Evolutionary conservation across 345 rosid species (phyloP), one percentile per base, ranked within the genome.

Genomic region (Eucalyptus curtisii): DNA sequence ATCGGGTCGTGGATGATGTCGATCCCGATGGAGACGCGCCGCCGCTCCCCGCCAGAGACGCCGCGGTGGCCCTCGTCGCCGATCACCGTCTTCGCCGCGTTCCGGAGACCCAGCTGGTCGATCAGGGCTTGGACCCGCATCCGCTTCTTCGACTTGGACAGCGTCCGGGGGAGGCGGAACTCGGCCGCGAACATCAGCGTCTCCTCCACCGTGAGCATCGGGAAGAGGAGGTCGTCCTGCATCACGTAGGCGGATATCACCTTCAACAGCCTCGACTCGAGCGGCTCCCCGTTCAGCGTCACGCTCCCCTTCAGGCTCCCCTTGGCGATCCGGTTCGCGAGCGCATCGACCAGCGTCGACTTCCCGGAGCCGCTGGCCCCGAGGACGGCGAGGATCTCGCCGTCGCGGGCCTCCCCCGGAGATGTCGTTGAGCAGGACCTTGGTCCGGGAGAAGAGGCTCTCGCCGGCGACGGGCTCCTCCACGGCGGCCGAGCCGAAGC

Each of bases 11-110:
- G 99, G 61, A 96, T 95, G 45, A 97, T 96, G 86, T 97, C 98
- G 42, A 91, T 97, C 8, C 99, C 99, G 5, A 97, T 97, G 0
- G 99, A 97, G 31, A 96, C 99, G 40, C 99, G 94, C 47, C 99
- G 92, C 48, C 99, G 92, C 86, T 97, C 99, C 16, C 99, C 99
- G 2, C 99, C 99, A 2, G 99, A 96, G 76, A 97, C 97, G 2
- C 99, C 99, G 3, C 99, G 94, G 90, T 95, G 99, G 14, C 98
- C 99, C 93, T 96, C 99, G 44, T 97, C 99, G 7, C 99, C 99
- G 24, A 97, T 96, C 13, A 96, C 91, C 0, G 99, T 97, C 82
- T 93, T 94, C 13, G 99, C 99, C 0, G 99, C 98, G 91, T 95
- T 96, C 31, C 96, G 89, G 12, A 97, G 92, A 15, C 99, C 99